Conservation (phyloP, 2,329 filamentous ascomycete genomes). For the Trichocomaceae sp. region DNA sequence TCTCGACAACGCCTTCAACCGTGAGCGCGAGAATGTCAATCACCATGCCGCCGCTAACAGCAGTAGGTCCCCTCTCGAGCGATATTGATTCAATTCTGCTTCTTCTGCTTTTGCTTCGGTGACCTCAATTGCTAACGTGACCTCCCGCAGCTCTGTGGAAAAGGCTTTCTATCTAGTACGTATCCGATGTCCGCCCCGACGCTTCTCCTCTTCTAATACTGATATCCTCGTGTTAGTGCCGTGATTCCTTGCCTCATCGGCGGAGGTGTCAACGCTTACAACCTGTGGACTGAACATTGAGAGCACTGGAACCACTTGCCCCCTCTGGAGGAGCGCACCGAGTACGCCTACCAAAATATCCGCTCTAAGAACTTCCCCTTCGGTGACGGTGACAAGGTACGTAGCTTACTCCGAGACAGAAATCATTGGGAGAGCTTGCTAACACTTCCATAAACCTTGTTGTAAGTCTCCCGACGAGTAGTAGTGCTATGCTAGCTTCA, state of each 20-base stretch:
- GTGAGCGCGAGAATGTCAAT: slow-evolving; percentile 84
- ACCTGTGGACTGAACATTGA: slow-evolving; percentile 94
- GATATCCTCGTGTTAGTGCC: slow-evolving; percentile 48
- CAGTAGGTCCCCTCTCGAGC: slow-evolving; percentile 52
- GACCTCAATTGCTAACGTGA: slow-evolving; percentile 21
- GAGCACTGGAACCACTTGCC: slow-evolving; percentile 84
- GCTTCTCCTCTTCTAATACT: slow-evolving; percentile 7
- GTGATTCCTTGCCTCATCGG: slow-evolving; percentile 67
- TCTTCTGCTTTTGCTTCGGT: not conserved
- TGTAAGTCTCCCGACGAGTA: slow-evolving; percentile 50
- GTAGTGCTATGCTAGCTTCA: not conserved
- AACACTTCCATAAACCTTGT: slow-evolving; percentile 49
- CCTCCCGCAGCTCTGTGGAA: slow-evolving; percentile 71
- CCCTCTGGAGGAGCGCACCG: slow-evolving; percentile 82
- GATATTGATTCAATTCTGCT: slow-evolving; percentile 6
- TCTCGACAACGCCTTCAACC: slow-evolving; percentile 90
- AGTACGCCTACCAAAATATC: slow-evolving; percentile 98
- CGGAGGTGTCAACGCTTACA: slow-evolving; percentile 74
- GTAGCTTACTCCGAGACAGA: slow-evolving; percentile 18
- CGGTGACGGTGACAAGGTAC: slow-evolving; percentile 91
- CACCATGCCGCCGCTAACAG: slow-evolving; percentile 78
- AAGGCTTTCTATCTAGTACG: slow-evolving; percentile 95
- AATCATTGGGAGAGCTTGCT: slow-evolving; percentile 5
- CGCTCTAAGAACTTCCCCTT: slow-evolving; percentile 92
- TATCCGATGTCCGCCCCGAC: slow-evolving; percentile 17